These are phyloP conservation scores for Ustulina deusta DNA, from an alignment of 2,329 filamentous ascomycete genomes.

Conservation along the genomic window DNA sequence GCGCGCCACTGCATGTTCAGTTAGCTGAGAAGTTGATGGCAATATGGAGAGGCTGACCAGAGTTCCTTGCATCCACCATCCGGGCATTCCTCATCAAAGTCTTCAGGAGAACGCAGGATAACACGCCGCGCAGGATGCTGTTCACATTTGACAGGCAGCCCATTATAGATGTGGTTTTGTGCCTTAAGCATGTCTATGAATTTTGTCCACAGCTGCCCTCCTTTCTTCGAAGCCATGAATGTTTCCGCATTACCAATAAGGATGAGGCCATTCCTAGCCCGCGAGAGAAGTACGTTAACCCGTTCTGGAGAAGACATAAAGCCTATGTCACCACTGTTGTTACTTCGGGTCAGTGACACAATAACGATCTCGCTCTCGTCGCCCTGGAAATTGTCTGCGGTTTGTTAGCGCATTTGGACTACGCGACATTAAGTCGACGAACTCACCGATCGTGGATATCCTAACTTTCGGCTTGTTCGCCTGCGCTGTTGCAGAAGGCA, in stretches of 20 bases:
- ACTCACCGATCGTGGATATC: constrained; percentile 76
- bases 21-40: constrained; percentile 4
- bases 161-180: constrained; percentile 59
- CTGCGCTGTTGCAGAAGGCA: constrained; percentile 65
- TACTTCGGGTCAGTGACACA: constrained; percentile 75
- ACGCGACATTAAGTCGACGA: background rate
- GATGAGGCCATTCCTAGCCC: constrained; percentile 73
- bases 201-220: constrained; percentile 66
- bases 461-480: constrained; percentile 65
- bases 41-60: constrained; percentile 29
- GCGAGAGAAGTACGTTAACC: constrained; percentile 76
- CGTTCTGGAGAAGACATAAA: constrained; percentile 76
- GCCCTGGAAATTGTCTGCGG: constrained; percentile 79
- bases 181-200: constrained; percentile 69
- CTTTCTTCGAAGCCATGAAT: constrained; percentile 66
- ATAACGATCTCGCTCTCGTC: constrained; percentile 83
- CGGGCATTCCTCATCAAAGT: constrained; percentile 43
- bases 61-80: constrained; percentile 45
- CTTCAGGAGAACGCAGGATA: constrained; percentile 34
- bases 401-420: constrained; percentile 19
- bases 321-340: constrained; percentile 72
- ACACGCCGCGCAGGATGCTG: constrained; percentile 44
- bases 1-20: background rate
- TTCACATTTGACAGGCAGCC: constrained; percentile 43
- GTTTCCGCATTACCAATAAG: constrained; percentile 77